A percentile compares a stretch with the other conserved stretches of the same genome.
These are phyloP conservation scores for Fomitopsis betulina DNA, from an alignment of 1,284 basidiomycete species.

Conservation along the genomic window DNA sequence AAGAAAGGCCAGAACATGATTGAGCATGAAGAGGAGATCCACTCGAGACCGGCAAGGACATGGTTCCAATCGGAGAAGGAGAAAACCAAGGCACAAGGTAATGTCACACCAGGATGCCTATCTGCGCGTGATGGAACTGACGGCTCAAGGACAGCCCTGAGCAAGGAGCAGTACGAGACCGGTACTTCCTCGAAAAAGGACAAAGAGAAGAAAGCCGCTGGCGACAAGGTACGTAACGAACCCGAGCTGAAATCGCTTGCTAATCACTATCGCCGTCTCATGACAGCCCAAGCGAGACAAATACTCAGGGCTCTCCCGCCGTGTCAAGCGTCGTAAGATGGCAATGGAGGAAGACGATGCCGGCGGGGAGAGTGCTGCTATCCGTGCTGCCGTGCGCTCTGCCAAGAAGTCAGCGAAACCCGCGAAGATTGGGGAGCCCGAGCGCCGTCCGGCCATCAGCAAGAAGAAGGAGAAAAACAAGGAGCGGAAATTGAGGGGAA, in stretches of 20 bases:
- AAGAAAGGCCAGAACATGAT: constrained; percentile 96
- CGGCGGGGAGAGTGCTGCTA: constrained; percentile 45
- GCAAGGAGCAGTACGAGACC: constrained; percentile 69
- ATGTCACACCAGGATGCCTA: constrained; percentile 13
- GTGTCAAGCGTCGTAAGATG: constrained; percentile 81
- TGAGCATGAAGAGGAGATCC: constrained; percentile 93
- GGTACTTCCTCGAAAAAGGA: constrained; percentile 32
- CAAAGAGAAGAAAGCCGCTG: constrained; percentile 22
- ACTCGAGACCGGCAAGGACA: constrained; percentile 87
- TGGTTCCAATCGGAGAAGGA: constrained; percentile 96
- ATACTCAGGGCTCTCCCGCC: constrained; percentile 80
- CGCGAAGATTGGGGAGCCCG: constrained; percentile 43
- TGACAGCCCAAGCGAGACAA: constrained; percentile 66
- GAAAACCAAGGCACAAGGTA: constrained; percentile 79
- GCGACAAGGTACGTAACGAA: constrained; percentile 26
- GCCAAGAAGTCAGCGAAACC: constrained; percentile 78
- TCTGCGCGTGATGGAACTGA: constrained; percentile 3
- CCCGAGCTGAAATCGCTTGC: neutral
- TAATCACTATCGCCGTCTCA: constrained; percentile 8
- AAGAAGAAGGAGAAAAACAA: constrained; percentile 22
- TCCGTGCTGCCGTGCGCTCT: constrained; percentile 74
- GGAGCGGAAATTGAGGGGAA: constrained; percentile 14
- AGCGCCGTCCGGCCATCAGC: constrained; percentile 17
- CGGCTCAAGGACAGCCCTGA: constrained; percentile 44
- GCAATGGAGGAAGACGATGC: constrained; percentile 77